Base-by-base conservation (phyloP, 257 asterid species). In the Cinchona pubescens region DNA sequence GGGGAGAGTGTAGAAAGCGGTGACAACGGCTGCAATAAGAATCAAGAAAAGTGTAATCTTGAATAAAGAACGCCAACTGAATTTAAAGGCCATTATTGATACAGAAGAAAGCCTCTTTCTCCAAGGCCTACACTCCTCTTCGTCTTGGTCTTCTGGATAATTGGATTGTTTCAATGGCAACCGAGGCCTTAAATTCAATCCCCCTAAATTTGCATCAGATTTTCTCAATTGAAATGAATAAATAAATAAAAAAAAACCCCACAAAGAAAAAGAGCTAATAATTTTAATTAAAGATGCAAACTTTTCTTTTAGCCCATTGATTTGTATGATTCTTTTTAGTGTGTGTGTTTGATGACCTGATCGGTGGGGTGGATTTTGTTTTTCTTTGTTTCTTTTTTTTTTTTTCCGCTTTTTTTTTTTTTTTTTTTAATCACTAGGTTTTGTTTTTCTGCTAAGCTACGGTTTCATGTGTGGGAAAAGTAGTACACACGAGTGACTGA, bases 1-100 rank as follows among this genome's bases (percentile, higher is more conserved):
- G 3, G 99, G 99, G 42, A 95, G 96, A 75, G 97, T 95, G 87
- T 88, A 86, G 87, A 91, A 95, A 75, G 96, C 97, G 74, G 85
- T 56, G 69, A 73, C 82, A 82, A 93, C 83, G 72, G 90, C 90
- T 58, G 85, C 92, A 76, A 90, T 72, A 70, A 95, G 91, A 79
- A 82, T 71, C 18, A 89, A 60, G 46, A 91, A 86, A 75, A 95
- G 78, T 1, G 86, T 79, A 10, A 91, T 67, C 82, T 89, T 93
- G 78, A 88, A 48, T 48, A 82, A 30, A 64, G 96, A 90, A 78
- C 73, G 79, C 97, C 97, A 91, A 75, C 79, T 88, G 80, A 92
- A 76, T 78, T 83, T 87, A 79, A 85, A 90, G 45, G 87, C 88
- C 98, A 93, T 91, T 43, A 34, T 84, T 72, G 79, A 91, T 56